A percentile compares a stretch with the other conserved stretches of the same genome.
phyloP scores from a whole-genome alignment of 1,284 basidiomycete species.

The Pseudozyma sp. region DNA sequence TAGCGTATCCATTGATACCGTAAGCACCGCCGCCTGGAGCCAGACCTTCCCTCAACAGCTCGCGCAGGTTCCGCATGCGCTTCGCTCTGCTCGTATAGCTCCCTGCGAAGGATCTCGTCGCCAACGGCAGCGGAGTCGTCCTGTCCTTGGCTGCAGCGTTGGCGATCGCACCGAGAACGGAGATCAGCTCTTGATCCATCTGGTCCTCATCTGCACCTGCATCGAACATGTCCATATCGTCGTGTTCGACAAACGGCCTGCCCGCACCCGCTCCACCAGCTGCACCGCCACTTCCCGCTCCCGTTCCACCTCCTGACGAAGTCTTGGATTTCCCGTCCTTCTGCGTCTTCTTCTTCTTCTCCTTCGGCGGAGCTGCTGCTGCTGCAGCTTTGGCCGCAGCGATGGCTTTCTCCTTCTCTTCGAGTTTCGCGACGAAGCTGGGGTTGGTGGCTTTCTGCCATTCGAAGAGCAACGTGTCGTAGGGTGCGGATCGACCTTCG shows the following conservation, averaged over 20 bases:
- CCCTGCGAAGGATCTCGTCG: conserved; percentile 55
- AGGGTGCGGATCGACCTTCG: conserved; percentile 83
- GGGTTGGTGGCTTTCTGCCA: conserved; percentile 94
- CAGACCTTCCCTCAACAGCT: conserved; percentile 56
- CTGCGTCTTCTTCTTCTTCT: conserved; percentile 60
- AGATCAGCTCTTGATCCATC: conserved; percentile 57
- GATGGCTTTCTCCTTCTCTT: conserved; percentile 72
- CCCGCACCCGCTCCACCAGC: conserved; percentile 1
- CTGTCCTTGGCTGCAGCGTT: conserved; percentile 48
- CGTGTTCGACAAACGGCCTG: conserved; percentile 44
- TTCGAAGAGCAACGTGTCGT: conserved; percentile 82
- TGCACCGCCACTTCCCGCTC: conserved; percentile 4
- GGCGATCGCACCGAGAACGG: conserved; percentile 52
- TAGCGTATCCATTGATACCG: conserved; percentile 49
- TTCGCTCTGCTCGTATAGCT: conserved; percentile 55
- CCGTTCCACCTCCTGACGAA: conserved; percentile 10
- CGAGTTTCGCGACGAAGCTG: conserved; percentile 87
- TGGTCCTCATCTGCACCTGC: conserved; percentile 57
- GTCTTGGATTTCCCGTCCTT: conserved; percentile 36
- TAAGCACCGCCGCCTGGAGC: conserved; percentile 45
- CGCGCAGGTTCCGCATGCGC: conserved; percentile 57
- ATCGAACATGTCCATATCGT: conserved; percentile 61
- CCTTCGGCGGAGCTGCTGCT: conserved; percentile 48
- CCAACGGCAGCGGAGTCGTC: conserved; percentile 58
- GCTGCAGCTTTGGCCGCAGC: conserved; percentile 59